Evolutionary conservation across 73 alveolate genomes (phyloP).

Genomic region (Blepharisma stoltei): DNA sequence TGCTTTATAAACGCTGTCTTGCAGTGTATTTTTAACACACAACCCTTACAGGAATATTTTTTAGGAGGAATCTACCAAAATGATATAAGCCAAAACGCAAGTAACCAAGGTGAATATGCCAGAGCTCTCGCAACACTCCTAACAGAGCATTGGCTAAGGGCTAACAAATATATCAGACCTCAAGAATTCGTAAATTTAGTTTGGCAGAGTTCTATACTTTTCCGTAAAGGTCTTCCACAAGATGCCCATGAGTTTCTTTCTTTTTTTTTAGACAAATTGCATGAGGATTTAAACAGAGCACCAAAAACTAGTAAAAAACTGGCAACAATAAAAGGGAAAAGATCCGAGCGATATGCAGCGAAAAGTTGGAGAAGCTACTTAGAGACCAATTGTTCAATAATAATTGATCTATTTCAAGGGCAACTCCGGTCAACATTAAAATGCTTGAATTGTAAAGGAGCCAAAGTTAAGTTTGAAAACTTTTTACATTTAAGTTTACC

Average conservation of each 20-base stretch:
- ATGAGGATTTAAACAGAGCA: constrained; percentile 72
- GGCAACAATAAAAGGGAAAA: constrained; percentile 62
- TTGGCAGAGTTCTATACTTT: constrained; percentile 30
- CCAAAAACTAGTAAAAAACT: constrained; percentile 27
- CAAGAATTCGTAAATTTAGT: constrained; percentile 51
- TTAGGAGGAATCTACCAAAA: constrained; percentile 48
- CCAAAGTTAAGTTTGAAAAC: constrained; percentile 82
- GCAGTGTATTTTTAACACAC: constrained; percentile 71
- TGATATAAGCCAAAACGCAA: constrained; percentile 44
- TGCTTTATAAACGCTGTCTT: constrained; percentile 76
- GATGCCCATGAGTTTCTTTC: constrained; percentile 75
- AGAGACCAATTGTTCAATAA: constrained; percentile 75
- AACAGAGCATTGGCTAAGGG: constrained; percentile 53
- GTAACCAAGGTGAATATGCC: constrained; percentile 53
- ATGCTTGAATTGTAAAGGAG: constrained; percentile 74
- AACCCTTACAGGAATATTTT: constrained; percentile 63
- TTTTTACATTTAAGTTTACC: constrained; percentile 83
- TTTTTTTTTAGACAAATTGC: constrained; percentile 58
- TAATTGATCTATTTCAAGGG: constrained; percentile 93
- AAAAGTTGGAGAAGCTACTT: constrained; percentile 86
- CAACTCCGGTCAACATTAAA: constrained; percentile 81
- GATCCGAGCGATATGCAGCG: constrained; percentile 75
- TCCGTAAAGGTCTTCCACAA: constrained; percentile 57
- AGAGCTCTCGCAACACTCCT: constrained; percentile 45
- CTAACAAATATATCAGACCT: constrained; percentile 37